These are phyloP conservation scores for Amanita pseudoporphyria DNA, from an alignment of 768 basidiomycete genomes.

Conservation along the genomic window DNA sequence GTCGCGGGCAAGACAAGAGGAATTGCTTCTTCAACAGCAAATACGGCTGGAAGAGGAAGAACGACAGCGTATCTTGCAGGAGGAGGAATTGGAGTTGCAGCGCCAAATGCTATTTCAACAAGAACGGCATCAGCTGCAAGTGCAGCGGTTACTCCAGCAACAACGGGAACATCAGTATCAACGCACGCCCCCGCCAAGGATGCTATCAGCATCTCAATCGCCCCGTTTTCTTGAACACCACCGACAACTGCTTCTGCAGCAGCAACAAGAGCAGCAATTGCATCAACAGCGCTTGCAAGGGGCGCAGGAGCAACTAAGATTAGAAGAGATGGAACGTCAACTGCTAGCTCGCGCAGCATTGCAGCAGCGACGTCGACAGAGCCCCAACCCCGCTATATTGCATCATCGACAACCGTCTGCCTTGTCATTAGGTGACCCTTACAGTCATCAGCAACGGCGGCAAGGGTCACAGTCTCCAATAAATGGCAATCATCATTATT, in stretches of 20 bases:
- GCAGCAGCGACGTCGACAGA: constrained; percentile 27
- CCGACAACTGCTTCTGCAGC: constrained; percentile 60
- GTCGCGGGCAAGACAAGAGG: constrained; percentile 17
- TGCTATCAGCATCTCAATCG: constrained; percentile 66
- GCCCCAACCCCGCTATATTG: constrained; percentile 12
- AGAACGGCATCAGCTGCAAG: constrained; percentile 34
- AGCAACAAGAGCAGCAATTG: constrained; percentile 49
- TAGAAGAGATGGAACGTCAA: constrained; percentile 61
- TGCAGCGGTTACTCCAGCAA: constrained; percentile 36
- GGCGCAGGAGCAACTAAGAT: constrained; percentile 52
- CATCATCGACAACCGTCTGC: constrained; percentile 23
- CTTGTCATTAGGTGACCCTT: constrained; percentile 39
- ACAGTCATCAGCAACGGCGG: constrained; percentile 40
- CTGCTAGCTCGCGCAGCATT: constrained; percentile 39
- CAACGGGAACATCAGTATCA: constrained; percentile 46
- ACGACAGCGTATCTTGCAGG: constrained; percentile 15
- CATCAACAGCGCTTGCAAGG: constrained; percentile 52
- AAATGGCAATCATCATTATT: constrained; percentile 21
- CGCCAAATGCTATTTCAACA: constrained; percentile 26
- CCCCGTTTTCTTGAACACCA: constrained; percentile 74
- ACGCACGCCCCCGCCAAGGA: constrained; percentile 61
- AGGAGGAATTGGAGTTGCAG: constrained; percentile 27
- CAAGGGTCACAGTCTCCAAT: constrained; percentile 37
- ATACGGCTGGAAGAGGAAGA: constrained; percentile 18
- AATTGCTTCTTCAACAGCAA: constrained; percentile 24